A percentile compares a stretch with the other conserved stretches of the same genome.
These are phyloP conservation scores for Salix viminalis DNA, from an alignment of 345 rosid species.

Conservation along the genomic window DNA sequence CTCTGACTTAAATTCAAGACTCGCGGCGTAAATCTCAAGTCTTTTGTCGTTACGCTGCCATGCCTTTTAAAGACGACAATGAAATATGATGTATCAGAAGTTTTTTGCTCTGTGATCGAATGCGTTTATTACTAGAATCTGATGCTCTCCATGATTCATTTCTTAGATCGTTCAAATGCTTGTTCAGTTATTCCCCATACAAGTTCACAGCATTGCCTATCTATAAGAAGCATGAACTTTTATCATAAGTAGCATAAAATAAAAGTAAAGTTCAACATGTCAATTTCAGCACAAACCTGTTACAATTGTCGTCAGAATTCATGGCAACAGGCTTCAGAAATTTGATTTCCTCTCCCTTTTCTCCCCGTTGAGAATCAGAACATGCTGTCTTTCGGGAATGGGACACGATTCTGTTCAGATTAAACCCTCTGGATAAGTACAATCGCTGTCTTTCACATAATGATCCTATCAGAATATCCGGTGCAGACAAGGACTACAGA, in stretches of 20 bases:
- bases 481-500: neutral
- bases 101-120: too few relatives aligned
- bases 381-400: neutral
- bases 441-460: neutral
- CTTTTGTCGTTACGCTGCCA: too few relatives aligned
- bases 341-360: neutral
- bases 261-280: neutral
- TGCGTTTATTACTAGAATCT: too few relatives aligned
- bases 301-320: neutral
- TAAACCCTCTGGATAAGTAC: neutral
- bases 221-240: neutral
- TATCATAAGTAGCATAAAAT: neutral
- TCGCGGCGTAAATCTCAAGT: fast-evolving
- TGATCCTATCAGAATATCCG: neutral
- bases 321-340: neutral
- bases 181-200: too few relatives aligned
- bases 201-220: too few relatives aligned
- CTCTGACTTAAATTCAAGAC: fast-evolving
- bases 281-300: neutral
- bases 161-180: too few relatives aligned
- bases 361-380: neutral
- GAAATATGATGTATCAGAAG: too few relatives aligned
- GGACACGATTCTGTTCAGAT: neutral
- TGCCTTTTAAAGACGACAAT: too few relatives aligned
- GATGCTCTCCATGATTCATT: too few relatives aligned